These are phyloP conservation scores for Sideroxylon spinosum DNA, from an alignment of 179 eudicot genomes.

Conservation along the genomic window DNA sequence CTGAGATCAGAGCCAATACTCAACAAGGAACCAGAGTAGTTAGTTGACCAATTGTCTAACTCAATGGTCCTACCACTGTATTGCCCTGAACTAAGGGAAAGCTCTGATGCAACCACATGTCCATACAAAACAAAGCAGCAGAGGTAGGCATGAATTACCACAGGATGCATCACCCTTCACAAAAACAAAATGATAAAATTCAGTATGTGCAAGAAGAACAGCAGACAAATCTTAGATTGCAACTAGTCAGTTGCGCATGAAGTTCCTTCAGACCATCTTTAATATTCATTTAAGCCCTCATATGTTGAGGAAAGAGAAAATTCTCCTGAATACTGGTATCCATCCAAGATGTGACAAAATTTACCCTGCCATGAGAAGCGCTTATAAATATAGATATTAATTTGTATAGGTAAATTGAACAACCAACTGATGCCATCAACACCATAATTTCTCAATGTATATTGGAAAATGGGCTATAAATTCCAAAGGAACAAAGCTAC, in stretches of 20 bases:
- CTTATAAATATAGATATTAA: neutral
- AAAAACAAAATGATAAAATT: constrained; percentile 6
- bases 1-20: constrained; percentile 20
- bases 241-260: constrained; percentile 14
- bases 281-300: neutral
- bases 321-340: neutral
- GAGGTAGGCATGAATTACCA: constrained; percentile 32
- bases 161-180: constrained; percentile 50
- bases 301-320: neutral
- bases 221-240: constrained; percentile 5
- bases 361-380: constrained; percentile 14
- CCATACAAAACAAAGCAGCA: constrained; percentile 45
- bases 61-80: constrained; percentile 17
- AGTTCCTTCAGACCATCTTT: constrained; percentile 10
- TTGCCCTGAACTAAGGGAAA: constrained; percentile 27
- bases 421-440: neutral
- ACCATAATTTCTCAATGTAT: neutral
- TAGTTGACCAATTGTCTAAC: constrained; percentile 19
- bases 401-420: constrained; percentile 8
- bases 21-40: constrained; percentile 16
- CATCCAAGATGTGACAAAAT: neutral
- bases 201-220: constrained; percentile 14
- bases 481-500: neutral
- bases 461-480: neutral
- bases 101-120: constrained; percentile 24